Conservation (phyloP, 441 rosid genomes). For the Corymbia calophylla region DNA sequence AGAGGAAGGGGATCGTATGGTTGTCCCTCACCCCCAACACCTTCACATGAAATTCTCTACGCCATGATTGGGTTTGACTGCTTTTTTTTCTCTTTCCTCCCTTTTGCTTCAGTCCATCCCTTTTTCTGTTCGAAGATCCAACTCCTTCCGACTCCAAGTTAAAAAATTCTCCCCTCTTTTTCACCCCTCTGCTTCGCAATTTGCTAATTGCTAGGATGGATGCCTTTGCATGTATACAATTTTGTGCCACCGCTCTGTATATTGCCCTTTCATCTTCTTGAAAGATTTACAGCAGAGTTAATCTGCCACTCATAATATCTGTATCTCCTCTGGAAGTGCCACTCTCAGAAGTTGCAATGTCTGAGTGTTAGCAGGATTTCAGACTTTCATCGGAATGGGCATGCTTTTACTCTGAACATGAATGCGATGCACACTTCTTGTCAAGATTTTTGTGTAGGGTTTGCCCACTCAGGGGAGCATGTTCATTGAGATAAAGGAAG, state of each 20-base stretch:
- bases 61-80: slow-evolving; percentile 81
- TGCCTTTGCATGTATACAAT: background rate
- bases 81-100: slow-evolving; percentile 25
- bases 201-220: background rate
- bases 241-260: background rate
- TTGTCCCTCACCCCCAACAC: slow-evolving; percentile 44
- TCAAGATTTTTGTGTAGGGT: background rate
- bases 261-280: background rate
- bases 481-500: background rate
- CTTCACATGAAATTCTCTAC: slow-evolving; percentile 62
- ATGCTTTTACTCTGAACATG: background rate
- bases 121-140: slow-evolving; percentile 16
- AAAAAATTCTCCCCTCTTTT: slow-evolving; percentile 4
- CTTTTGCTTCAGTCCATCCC: background rate
- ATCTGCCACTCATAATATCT: background rate
- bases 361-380: background rate
- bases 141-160: slow-evolving; percentile 32
- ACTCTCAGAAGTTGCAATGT: background rate
- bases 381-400: background rate
- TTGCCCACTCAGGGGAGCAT: background rate
- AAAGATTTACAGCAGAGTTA: background rate
- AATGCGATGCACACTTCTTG: background rate
- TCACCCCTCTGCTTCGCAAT: slow-evolving; percentile 17
- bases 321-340: background rate
- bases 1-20: slow-evolving; percentile 8